Conservation (phyloP, 164 flowering plant species). For the Houttuynia cordata region DNA sequence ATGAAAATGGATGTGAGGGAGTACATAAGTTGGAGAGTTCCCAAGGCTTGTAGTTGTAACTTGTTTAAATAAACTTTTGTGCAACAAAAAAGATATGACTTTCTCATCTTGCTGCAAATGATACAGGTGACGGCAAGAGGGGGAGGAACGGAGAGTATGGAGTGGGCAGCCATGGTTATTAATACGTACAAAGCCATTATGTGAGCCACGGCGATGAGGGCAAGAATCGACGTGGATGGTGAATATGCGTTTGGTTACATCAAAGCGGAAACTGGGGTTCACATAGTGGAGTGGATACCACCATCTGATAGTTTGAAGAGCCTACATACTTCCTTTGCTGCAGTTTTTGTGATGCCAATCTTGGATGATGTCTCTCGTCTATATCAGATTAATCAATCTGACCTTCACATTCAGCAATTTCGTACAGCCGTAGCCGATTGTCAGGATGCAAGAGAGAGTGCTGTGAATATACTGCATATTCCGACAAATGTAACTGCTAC, state of each 20-base stretch:
- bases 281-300: conserved; percentile 88
- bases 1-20: too few relatives aligned
- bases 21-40: too few relatives aligned
- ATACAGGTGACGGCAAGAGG: too few relatives aligned
- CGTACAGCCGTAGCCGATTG: conserved; percentile 96
- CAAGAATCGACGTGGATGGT: conserved; percentile 90
- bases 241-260: conserved; percentile 96
- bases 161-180: too few relatives aligned
- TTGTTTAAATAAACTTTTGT: too few relatives aligned
- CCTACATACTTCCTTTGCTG: conserved; percentile 95
- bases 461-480: conserved; percentile 80
- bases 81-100: too few relatives aligned
- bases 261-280: conserved; percentile 94
- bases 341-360: conserved; percentile 95
- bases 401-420: conserved; percentile 74
- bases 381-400: conserved; percentile 81
- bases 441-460: conserved; percentile 88
- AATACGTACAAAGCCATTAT: too few relatives aligned
- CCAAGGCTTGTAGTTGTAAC: too few relatives aligned
- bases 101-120: too few relatives aligned
- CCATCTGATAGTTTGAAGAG: conserved; percentile 90
- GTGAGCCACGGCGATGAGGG: too few relatives aligned
- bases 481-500: conserved; percentile 88
- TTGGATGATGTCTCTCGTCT: conserved; percentile 48
- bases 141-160: too few relatives aligned